phyloP scores from a whole-genome alignment of 2,329 filamentous ascomycete genomes.

The Aspergillus japonicus region DNA sequence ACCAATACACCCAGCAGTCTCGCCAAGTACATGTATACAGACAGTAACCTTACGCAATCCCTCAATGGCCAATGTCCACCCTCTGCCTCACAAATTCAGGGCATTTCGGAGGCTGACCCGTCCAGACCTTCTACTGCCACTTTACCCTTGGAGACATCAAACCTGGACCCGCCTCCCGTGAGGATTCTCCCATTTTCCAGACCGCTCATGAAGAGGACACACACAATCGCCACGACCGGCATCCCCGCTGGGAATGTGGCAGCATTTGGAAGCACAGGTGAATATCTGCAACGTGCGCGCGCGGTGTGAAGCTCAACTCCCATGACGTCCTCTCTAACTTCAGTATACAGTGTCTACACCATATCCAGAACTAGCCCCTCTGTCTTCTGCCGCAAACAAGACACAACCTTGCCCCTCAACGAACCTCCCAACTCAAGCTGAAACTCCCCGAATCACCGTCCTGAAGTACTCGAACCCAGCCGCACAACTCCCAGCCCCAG shows the following conservation, averaged over 20 bases:
- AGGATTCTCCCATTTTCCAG: conserved; percentile 43
- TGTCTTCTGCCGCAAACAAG: neutral
- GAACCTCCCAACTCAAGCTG: neutral
- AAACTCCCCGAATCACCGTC: neutral
- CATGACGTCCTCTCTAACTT: neutral
- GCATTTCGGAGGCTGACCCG: neutral
- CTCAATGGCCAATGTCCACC: neutral
- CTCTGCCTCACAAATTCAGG: neutral
- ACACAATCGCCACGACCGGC: neutral
- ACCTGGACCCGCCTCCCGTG: conserved; percentile 43
- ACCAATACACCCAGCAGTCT: neutral
- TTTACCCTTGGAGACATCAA: conserved; percentile 29
- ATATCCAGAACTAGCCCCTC: neutral
- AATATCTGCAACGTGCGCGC: too few species aligned
- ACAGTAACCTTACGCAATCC: neutral
- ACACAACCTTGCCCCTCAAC: neutral
- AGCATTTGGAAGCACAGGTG: neutral
- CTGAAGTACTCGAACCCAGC: neutral
- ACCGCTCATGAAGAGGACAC: conserved; percentile 22
- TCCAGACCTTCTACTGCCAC: conserved; percentile 29
- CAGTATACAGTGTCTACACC: neutral
- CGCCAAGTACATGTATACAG: conserved; percentile 3
- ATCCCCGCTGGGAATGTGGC: neutral
- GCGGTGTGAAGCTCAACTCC: neutral
- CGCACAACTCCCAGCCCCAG: neutral